Base-by-base conservation (phyloP, 768 basidiomycete species). In the Dictyophora rubrovolvata region DNA sequence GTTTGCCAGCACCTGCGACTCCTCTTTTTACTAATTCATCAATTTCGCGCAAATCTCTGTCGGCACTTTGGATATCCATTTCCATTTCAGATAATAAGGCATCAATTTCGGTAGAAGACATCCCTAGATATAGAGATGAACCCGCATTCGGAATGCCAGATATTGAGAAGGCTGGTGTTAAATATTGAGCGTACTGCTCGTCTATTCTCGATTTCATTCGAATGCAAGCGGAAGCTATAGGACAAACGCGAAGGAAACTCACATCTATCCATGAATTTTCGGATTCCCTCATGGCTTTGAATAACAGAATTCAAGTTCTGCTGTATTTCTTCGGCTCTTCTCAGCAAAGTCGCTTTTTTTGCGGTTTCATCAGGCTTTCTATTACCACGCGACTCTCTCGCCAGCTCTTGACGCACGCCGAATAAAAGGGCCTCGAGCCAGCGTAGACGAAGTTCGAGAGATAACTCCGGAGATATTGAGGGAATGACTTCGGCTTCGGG, bases 1-100 rank as follows among this genome's bases (percentile, higher is more conserved):
- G 79, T 62, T 83, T 86, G 4, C 89, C 89, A 0, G 88, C 85
- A 6, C 80, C 79, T 4, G 82, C 76, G 9, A 88, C 83, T 35
- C 87, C 87, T 62, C 82, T 86, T 65, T 78, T 78, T 64, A 87
- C 84, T 50, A 91, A 70, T 14, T 75, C 69, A 59, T 84, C 83
- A 34, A 93, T 87, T 66, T 91, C 89, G 37, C 79, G 79, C 77
- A 91, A 80, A 64, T 90, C 88, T 8, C 86, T 80, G 64, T 92
- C 90, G 10, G 88, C 89, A 34, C 83, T 80, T 33, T 89, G 87
- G 54, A 92, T 82, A 54, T 93, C 90, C 4, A 83, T 79, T 63
- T 91, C 90, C 83, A 92, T 87, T 65, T 93, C 89, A 0, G 77
- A 70, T 10, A 91, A 70, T 57, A 87, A 76, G 0, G 84, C 83